Conservation (phyloP, 352 stramenopile genomes). For the Thraustochytrium striatum region DNA sequence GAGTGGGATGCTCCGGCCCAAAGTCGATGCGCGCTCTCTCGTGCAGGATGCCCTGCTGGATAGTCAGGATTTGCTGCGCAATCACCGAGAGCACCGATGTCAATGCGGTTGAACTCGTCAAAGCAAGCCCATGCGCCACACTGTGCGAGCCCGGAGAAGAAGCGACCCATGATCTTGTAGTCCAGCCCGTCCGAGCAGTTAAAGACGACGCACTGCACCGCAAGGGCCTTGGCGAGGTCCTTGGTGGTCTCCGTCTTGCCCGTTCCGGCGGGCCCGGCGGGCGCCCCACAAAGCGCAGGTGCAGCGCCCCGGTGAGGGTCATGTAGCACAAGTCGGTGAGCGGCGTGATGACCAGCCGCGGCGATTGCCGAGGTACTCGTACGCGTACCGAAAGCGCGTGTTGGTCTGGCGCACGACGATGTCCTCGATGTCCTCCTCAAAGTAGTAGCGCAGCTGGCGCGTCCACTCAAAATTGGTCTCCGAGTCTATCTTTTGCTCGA, state of each 20-base stretch:
- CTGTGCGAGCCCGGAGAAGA: conserved; percentile 87
- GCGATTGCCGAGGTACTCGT: conserved; percentile 92
- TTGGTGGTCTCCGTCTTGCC: conserved; percentile 88
- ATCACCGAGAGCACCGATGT: conserved; percentile 90
- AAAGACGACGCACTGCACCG: conserved; percentile 89
- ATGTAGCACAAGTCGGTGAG: conserved; percentile 94
- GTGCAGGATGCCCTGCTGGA: conserved; percentile 85
- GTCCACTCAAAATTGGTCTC: conserved; percentile 90
- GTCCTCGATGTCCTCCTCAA: conserved; percentile 80
- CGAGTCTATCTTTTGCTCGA: conserved; percentile 74
- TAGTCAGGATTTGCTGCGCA: conserved; percentile 88
- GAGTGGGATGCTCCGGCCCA: conserved; percentile 79
- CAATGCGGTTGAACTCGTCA: conserved; percentile 92
- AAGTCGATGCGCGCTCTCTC: conserved; percentile 84
- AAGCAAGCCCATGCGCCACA: conserved; percentile 89
- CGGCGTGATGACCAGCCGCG: conserved; percentile 90
- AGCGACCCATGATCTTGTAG: conserved; percentile 93
- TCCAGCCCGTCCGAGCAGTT: conserved; percentile 90
- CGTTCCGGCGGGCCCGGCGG: conserved; percentile 83
- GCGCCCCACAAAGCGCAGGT: conserved; percentile 81
- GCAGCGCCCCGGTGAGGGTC: conserved; percentile 87
- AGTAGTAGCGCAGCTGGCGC: conserved; percentile 90
- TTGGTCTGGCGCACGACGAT: conserved; percentile 62
- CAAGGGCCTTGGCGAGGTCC: conserved; percentile 86
- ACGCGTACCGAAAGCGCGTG: conserved; percentile 73